Percentiles rank a stretch among this genome's conserved stretches.
Evolutionary conservation across 2,329 filamentous ascomycete species (phyloP).

Genomic region (Microsporum ferrugineum): DNA sequence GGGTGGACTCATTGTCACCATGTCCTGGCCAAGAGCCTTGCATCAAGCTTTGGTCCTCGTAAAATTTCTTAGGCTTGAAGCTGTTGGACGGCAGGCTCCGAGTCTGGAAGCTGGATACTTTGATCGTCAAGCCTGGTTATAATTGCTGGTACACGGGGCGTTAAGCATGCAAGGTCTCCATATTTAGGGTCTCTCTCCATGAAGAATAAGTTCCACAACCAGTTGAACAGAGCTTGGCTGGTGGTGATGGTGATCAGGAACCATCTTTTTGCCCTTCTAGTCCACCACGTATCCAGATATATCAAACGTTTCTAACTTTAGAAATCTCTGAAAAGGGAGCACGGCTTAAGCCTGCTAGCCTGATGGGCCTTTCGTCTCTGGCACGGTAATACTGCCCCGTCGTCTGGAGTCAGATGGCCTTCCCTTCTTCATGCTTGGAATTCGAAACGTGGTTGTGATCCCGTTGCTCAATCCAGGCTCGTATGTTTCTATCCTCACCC

Average conservation of each 20-base stretch:
- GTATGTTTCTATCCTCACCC: not conserved
- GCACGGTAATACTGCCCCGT: too few species aligned
- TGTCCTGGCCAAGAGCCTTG: not conserved
- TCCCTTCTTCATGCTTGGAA: too few species aligned
- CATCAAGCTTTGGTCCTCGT: not conserved
- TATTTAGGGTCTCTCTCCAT: not conserved
- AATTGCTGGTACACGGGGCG: not conserved
- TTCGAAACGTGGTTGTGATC: not conserved
- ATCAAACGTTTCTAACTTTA: not conserved
- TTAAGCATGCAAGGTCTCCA: not conserved
- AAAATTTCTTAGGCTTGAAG: not conserved
- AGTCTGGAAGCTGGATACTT: not conserved
- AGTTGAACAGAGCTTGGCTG: not conserved
- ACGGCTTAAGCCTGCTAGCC: not conserved
- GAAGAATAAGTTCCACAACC: not conserved
- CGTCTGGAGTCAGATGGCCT: too few species aligned
- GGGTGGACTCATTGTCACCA: not conserved
- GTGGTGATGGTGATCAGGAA: not conserved
- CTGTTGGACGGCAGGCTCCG: not conserved
- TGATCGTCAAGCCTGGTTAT: not conserved
- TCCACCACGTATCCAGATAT: not conserved
- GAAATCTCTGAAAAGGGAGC: not conserved
- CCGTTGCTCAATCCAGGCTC: not conserved
- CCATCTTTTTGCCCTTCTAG: not conserved
- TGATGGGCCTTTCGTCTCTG: too few species aligned